phyloP scores from a whole-genome alignment of 78 protist species.

The Planoprotostelium fungivorum region DNA sequence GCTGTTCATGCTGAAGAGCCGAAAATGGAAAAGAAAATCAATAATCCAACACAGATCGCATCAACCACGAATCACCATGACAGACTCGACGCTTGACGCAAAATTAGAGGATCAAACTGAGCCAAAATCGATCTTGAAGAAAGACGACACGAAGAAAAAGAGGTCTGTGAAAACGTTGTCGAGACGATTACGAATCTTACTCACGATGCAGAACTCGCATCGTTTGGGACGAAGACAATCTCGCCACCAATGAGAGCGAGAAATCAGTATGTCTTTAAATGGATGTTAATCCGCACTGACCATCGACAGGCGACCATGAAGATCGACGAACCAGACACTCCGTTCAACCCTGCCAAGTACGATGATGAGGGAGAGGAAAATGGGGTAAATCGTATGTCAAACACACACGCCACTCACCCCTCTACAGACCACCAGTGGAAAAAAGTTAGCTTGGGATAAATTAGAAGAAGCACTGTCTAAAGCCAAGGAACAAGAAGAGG shows the following conservation, averaged over 20 bases:
- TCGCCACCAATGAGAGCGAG: not conserved
- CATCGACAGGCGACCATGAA: not conserved
- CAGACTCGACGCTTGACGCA: too few relatives aligned
- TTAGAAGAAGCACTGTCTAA: not conserved
- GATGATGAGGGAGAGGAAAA: not conserved
- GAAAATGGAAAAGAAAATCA: not conserved
- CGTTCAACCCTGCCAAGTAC: not conserved
- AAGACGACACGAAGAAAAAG: not conserved
- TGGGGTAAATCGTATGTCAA: not conserved
- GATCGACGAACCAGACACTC: not conserved
- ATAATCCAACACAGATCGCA: not conserved
- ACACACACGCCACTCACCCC: not conserved
- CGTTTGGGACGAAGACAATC: not conserved
- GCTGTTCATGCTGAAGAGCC: not conserved
- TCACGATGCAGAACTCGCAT: not conserved
- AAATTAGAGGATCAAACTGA: too few relatives aligned
- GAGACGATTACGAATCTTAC: too few relatives aligned
- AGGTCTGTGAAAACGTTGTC: not conserved
- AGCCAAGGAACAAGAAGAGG: not conserved
- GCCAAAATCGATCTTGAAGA: not conserved
- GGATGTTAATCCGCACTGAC: not conserved
- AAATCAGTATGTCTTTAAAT: not conserved
- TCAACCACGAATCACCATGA: not conserved
- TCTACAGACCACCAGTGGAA: not conserved
- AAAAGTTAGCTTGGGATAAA: not conserved